Evolutionary conservation across 1,139 yeast genomes (phyloP).

Genomic region (Geotrichum citri-aurantii): DNA sequence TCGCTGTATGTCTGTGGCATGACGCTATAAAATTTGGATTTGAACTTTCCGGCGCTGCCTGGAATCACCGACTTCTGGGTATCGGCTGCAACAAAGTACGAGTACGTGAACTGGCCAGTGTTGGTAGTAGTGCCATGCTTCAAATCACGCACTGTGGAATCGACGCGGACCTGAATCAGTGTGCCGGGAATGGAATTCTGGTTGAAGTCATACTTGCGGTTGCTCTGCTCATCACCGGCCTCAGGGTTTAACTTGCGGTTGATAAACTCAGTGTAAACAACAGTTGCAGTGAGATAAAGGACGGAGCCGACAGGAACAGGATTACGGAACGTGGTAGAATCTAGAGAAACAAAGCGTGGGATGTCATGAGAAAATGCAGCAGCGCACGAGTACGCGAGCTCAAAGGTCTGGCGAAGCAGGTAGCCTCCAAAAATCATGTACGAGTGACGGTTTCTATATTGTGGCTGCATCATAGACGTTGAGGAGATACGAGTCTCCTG

Average conservation of each 20-base stretch:
- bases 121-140: conserved; percentile 57
- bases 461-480: conserved; percentile 91
- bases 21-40: conserved; percentile 53
- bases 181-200: conserved; percentile 65
- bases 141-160: conserved; percentile 66
- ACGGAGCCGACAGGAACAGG: conserved; percentile 96
- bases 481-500: conserved; percentile 63
- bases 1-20: conserved; percentile 84
- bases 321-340: conserved; percentile 82
- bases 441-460: conserved; percentile 87
- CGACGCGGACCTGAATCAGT: conserved; percentile 81
- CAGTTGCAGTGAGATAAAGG: conserved; percentile 69
- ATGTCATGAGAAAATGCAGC: conserved; percentile 79
- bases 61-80: conserved; percentile 14
- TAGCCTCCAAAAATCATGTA: conserved; percentile 95
- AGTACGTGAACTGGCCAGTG: conserved; percentile 82
- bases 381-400: conserved; percentile 85
- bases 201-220: conserved; percentile 12
- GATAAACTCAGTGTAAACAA: conserved; percentile 58
- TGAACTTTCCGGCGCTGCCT: conserved; percentile 37
- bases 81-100: conserved; percentile 68
- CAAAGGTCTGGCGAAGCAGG: conserved; percentile 83
- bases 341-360: conserved; percentile 84
- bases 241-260: conserved; percentile 21
- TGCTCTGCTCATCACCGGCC: conserved; percentile 12